Conservation (phyloP, 176 grass and related monocot genomes). For the Microstegium vimineum region DNA sequence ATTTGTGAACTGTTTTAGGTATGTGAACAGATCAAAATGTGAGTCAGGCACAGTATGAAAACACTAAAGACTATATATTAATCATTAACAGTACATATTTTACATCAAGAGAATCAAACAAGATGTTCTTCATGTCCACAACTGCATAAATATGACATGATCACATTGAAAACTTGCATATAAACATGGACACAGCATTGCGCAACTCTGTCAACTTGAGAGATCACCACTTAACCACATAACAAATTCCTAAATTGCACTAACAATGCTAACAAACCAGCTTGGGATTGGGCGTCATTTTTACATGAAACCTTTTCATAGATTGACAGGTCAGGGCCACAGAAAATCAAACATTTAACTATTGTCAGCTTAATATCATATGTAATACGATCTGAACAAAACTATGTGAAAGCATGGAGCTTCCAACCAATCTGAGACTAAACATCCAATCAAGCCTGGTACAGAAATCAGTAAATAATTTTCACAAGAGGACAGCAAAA, state of each 20-base stretch:
- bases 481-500: background rate
- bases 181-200: background rate
- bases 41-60: background rate
- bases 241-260: background rate
- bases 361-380: background rate
- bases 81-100: background rate
- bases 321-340: background rate
- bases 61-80: background rate
- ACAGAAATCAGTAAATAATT: background rate
- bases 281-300: background rate
- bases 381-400: background rate
- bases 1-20: background rate
- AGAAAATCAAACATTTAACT: background rate
- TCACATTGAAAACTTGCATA: background rate
- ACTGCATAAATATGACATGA: background rate
- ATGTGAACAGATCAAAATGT: background rate
- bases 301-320: background rate
- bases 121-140: background rate
- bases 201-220: background rate
- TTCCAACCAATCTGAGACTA: conserved; percentile 11
- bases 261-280: background rate
- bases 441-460: background rate
- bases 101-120: background rate
- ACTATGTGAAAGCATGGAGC: conserved; percentile 2
- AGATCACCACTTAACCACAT: background rate